Conservation (phyloP, 169 alveolate genomes). For the Plasmodium adleri region DNA sequence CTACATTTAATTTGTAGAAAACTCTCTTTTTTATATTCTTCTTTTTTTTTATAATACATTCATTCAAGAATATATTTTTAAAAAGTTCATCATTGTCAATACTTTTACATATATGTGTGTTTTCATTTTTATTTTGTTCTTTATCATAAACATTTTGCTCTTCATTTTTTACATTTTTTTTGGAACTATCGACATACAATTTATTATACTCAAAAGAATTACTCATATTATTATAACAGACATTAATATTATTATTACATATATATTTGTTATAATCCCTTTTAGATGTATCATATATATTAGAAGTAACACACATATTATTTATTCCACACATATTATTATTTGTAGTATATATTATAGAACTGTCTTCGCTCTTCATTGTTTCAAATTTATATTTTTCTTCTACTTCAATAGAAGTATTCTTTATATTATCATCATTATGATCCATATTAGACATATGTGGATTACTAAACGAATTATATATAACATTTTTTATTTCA, state of each 20-base stretch:
- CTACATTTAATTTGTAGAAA: constrained; percentile 72
- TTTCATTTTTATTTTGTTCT: not conserved
- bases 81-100: not conserved
- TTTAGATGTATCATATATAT: constrained; percentile 3
- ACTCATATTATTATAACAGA: not conserved
- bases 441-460: not conserved
- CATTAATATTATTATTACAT: not conserved
- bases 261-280: not conserved
- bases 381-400: not conserved
- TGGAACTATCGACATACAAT: not conserved
- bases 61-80: not conserved
- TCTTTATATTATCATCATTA: not conserved
- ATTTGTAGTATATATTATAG: not conserved
- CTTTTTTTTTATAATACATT: constrained; percentile 8
- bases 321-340: too few species aligned
- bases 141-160: not conserved
- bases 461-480: not conserved
- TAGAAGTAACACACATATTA: not conserved
- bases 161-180: not conserved
- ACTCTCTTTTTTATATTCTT: constrained; percentile 15
- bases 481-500: constrained; percentile 29
- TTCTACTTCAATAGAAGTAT: not conserved
- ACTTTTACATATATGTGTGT: not conserved
- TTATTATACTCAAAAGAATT: not conserved
- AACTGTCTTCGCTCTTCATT: not conserved